phyloP scores from a whole-genome alignment of 73 alveolate genomes.

The Paramecium octaurelia region DNA sequence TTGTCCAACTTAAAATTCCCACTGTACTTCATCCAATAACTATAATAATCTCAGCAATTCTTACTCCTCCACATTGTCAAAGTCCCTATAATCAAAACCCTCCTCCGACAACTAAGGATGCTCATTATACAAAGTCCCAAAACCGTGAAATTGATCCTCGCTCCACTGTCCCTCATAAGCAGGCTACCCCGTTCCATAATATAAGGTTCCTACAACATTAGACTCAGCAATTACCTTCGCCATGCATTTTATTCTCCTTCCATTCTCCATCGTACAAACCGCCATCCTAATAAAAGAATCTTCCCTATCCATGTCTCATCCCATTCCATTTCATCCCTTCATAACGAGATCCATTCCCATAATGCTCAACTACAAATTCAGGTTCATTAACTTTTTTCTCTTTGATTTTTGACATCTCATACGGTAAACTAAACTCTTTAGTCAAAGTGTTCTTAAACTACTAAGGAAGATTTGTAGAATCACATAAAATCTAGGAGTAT shows the following conservation, averaged over 20 bases:
- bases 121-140: slow-evolving; percentile 57
- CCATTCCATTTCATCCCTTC: slow-evolving; percentile 57
- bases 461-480: not conserved
- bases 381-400: not conserved
- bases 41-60: not conserved
- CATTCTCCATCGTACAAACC: slow-evolving; percentile 64
- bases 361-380: slow-evolving; percentile 53
- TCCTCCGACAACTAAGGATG: slow-evolving; percentile 27
- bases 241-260: slow-evolving; percentile 63
- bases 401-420: not conserved
- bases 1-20: slow-evolving; percentile 50
- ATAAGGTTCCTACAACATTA: not conserved
- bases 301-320: slow-evolving; percentile 62
- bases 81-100: slow-evolving; percentile 53
- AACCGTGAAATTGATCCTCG: slow-evolving; percentile 54
- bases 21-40: slow-evolving; percentile 53
- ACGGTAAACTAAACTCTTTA: slow-evolving; percentile 12
- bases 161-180: slow-evolving; percentile 61
- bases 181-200: slow-evolving; percentile 60
- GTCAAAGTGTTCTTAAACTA: not conserved
- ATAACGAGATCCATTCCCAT: slow-evolving; percentile 55
- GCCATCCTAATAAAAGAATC: slow-evolving; percentile 60
- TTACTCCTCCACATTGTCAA: slow-evolving; percentile 64
- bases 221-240: slow-evolving; percentile 4
- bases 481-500: not conserved